Percentiles rank a stretch among this genome's conserved stretches.
Evolutionary conservation across 2,329 filamentous ascomycete species (phyloP).

Genomic region (Pseudogymnoascus sp.): DNA sequence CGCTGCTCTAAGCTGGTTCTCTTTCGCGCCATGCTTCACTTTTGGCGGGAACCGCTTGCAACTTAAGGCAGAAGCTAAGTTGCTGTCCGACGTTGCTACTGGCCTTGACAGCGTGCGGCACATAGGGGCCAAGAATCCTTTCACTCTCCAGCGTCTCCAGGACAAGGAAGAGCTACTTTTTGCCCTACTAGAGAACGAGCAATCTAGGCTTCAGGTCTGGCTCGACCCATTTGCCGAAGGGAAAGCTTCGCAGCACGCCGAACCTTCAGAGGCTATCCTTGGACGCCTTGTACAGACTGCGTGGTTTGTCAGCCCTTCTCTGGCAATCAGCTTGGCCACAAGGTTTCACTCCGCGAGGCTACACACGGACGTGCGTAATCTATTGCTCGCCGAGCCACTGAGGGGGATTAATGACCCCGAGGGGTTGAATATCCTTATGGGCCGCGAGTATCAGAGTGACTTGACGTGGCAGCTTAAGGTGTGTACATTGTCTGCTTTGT

Average conservation of each 20-base stretch:
- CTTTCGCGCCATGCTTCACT: conserved; percentile 75
- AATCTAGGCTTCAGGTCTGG: conserved; percentile 80
- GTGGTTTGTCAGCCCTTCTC: conserved; percentile 74
- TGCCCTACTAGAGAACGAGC: conserved; percentile 75
- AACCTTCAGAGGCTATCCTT: conserved; percentile 31
- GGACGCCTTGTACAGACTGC: conserved; percentile 64
- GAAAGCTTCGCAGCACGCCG: conserved; percentile 28
- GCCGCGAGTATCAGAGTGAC: conserved; percentile 65
- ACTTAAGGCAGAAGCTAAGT: conserved; percentile 80
- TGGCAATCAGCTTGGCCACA: conserved; percentile 77
- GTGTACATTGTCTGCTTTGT: conserved; percentile 13
- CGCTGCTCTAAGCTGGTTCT: conserved; percentile 84
- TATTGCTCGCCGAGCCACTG: conserved; percentile 75
- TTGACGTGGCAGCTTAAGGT: conserved; percentile 80
- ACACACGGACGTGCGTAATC: conserved; percentile 65
- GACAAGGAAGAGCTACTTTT: conserved; percentile 77
- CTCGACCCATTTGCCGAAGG: conserved; percentile 61
- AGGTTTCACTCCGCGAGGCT: conserved; percentile 72
- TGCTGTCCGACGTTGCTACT: conserved; percentile 65
- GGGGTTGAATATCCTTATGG: conserved; percentile 74
- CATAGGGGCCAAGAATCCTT: conserved; percentile 42
- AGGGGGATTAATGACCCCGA: conserved; percentile 75
- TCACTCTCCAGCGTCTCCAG: conserved; percentile 57
- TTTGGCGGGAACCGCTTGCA: conserved; percentile 92
- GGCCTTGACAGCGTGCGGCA: conserved; percentile 56